These are phyloP conservation scores for Fusarium aywerte DNA, from an alignment of 2,329 filamentous ascomycete species.

Conservation along the genomic window DNA sequence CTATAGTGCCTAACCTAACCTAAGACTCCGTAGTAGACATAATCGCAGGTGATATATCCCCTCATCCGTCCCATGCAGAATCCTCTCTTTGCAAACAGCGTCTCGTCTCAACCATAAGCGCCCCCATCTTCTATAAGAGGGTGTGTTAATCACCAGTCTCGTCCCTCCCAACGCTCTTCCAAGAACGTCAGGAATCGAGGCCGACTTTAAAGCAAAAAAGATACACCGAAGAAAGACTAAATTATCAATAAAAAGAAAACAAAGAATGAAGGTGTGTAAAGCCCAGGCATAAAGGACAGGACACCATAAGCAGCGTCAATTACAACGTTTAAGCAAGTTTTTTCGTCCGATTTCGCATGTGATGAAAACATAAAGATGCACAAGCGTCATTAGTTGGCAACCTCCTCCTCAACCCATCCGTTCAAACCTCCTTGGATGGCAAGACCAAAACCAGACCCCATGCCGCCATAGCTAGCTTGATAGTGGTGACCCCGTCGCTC, in stretches of 20 bases:
- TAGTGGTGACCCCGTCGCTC: constrained; percentile 74
- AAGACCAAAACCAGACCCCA: constrained; percentile 68
- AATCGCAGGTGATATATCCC: constrained; percentile 45
- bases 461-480: constrained; percentile 70
- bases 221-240: constrained; percentile 49
- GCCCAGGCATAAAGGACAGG: constrained; percentile 42
- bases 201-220: constrained; percentile 41
- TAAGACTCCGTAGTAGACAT: constrained; percentile 46
- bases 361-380: constrained; percentile 43
- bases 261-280: constrained; percentile 46
- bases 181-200: constrained; percentile 34
- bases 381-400: constrained; percentile 62
- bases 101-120: constrained; percentile 40
- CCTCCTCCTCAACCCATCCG: constrained; percentile 75
- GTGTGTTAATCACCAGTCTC: constrained; percentile 39
- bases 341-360: constrained; percentile 44
- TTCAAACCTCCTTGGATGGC: constrained; percentile 72
- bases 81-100: constrained; percentile 23
- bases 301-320: constrained; percentile 49
- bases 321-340: constrained; percentile 58
- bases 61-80: constrained; percentile 31
- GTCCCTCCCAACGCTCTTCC: constrained; percentile 23
- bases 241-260: constrained; percentile 50
- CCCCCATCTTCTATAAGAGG: constrained; percentile 27
- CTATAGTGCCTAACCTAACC: constrained; percentile 41